phyloP scores from a whole-genome alignment of 176 grass and related monocot species.

The Metroxylon sagu region DNA sequence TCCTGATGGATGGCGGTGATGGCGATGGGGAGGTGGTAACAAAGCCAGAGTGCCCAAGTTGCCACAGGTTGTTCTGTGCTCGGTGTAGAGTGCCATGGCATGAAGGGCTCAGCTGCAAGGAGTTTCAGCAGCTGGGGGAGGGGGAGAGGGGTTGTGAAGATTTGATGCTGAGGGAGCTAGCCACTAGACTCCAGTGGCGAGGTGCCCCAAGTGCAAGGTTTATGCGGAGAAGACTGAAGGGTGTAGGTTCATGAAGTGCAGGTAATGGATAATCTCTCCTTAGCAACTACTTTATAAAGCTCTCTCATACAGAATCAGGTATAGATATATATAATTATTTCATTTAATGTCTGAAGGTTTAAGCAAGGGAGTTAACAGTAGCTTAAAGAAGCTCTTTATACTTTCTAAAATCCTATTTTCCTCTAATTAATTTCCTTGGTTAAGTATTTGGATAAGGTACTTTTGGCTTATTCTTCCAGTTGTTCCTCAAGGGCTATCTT shows the following conservation, averaged over 20 bases:
- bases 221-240: slow-evolving; percentile 57
- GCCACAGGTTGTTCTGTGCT: slow-evolving; percentile 39
- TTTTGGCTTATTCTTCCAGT: too few relatives aligned
- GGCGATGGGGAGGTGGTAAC: background rate
- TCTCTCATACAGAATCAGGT: too few relatives aligned
- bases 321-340: too few relatives aligned
- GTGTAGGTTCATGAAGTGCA: slow-evolving; percentile 63
- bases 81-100: slow-evolving; percentile 73
- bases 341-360: too few relatives aligned
- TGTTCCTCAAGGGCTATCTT: too few relatives aligned
- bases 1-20: background rate
- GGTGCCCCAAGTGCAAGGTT: slow-evolving; percentile 72
- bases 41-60: background rate
- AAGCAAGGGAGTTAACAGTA: too few relatives aligned
- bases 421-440: too few relatives aligned
- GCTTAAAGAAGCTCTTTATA: too few relatives aligned
- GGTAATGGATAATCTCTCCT: slow-evolving; percentile 19
- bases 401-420: too few relatives aligned
- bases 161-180: slow-evolving; percentile 47
- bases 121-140: slow-evolving; percentile 31
- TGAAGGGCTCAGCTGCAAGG: slow-evolving; percentile 27
- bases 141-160: slow-evolving; percentile 44
- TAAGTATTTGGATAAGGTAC: too few relatives aligned
- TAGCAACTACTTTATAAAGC: too few relatives aligned
- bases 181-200: slow-evolving; percentile 48